Conservation (phyloP, 371 early-diverging fungal genomes). For the Lichtheimia hyalospora region DNA sequence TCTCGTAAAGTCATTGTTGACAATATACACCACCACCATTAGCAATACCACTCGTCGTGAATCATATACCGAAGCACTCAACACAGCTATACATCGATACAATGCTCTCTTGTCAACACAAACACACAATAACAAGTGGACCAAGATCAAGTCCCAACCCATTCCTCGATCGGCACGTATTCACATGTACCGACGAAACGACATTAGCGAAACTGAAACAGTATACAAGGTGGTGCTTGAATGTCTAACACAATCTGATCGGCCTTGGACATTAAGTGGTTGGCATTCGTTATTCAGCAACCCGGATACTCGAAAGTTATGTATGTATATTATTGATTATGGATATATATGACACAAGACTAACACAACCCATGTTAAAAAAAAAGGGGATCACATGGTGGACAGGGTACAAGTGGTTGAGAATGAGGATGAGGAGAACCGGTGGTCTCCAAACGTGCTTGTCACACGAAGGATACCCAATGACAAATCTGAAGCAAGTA, state of each 20-base stretch:
- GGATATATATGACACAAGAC: background rate
- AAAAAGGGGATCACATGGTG: slow-evolving; percentile 17
- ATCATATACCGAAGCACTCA: background rate
- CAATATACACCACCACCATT: slow-evolving; percentile 34
- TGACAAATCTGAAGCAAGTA: slow-evolving; percentile 2
- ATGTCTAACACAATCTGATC: slow-evolving; percentile 6
- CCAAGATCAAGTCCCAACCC: background rate
- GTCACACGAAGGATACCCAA: slow-evolving; percentile 4
- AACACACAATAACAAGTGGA: background rate
- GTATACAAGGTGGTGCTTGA: slow-evolving; percentile 13
- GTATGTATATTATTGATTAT: slow-evolving; percentile 7
- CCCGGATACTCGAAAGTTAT: slow-evolving; percentile 8
- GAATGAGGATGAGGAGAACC: slow-evolving; percentile 4
- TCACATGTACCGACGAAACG: background rate
- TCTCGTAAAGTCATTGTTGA: slow-evolving; percentile 38
- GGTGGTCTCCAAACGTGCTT: slow-evolving; percentile 2
- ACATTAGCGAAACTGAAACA: background rate
- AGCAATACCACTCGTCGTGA: slow-evolving; percentile 22
- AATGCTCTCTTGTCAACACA: background rate
- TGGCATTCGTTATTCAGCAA: slow-evolving; percentile 15
- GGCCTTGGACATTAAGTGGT: slow-evolving; percentile 7
- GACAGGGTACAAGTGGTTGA: slow-evolving; percentile 2
- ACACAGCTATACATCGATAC: slow-evolving; percentile 5
- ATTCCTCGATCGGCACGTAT: slow-evolving; percentile 7
- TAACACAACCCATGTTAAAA: background rate